phyloP scores from a whole-genome alignment of 1,284 basidiomycete species.

The Neonothopanus nambi region DNA sequence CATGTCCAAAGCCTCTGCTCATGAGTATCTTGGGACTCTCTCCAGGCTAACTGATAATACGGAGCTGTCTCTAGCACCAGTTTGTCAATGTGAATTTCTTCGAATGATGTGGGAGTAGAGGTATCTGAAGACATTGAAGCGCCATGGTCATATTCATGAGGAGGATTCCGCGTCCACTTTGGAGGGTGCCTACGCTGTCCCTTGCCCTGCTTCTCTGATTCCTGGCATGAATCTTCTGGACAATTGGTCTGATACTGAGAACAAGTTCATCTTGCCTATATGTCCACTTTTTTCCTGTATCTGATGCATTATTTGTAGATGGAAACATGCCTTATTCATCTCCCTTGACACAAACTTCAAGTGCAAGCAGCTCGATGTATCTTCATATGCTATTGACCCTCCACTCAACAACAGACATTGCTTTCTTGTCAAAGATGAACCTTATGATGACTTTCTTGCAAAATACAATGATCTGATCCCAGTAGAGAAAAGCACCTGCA shows the following conservation, averaged over 20 bases:
- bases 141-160: slow-evolving; percentile 19
- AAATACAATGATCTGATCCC: slow-evolving; percentile 8
- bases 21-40: slow-evolving; percentile 26
- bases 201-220: slow-evolving; percentile 24
- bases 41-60: slow-evolving; percentile 24
- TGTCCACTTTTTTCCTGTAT: no score
- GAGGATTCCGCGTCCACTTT: slow-evolving; percentile 12
- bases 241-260: slow-evolving; percentile 7
- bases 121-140: slow-evolving; percentile 22
- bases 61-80: slow-evolving; percentile 6
- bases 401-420: slow-evolving; percentile 17
- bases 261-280: no score
- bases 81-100: slow-evolving; percentile 1
- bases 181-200: slow-evolving; percentile 18
- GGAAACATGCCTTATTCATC: slow-evolving; percentile 15
- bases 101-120: slow-evolving; percentile 17
- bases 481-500: slow-evolving; percentile 11
- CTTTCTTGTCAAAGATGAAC: slow-evolving; percentile 14
- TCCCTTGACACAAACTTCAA: slow-evolving; percentile 15
- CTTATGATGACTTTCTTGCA: slow-evolving; percentile 5
- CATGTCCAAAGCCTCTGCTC: slow-evolving; percentile 24
- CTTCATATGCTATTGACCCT: slow-evolving; percentile 10
- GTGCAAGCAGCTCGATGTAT: slow-evolving; percentile 15
- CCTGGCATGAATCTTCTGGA: slow-evolving; percentile 22
- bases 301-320: no score